Conservation (phyloP, 225 moss, liverwort and hornwort species). For the Antitrichia curtipendula region DNA sequence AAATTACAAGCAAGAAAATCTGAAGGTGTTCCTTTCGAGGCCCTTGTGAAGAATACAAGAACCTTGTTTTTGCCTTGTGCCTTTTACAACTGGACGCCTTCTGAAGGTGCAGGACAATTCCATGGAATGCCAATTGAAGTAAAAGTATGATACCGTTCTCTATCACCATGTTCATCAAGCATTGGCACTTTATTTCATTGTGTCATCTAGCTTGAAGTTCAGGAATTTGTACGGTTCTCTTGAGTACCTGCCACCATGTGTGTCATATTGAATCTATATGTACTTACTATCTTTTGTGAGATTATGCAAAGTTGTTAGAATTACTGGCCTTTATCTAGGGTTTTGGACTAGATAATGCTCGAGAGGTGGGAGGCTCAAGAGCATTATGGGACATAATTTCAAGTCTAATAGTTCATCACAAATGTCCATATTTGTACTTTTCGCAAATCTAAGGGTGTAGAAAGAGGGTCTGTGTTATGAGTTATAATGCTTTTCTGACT, state of each 20-base stretch:
- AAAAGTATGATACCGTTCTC: neutral
- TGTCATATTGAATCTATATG: neutral
- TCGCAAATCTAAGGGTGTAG: too few species aligned
- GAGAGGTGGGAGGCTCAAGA: too few species aligned
- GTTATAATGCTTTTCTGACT: too few species aligned
- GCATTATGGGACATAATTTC: too few species aligned
- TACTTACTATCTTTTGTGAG: neutral
- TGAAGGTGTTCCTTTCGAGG: slow-evolving; percentile 14
- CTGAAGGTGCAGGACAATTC: slow-evolving; percentile 57
- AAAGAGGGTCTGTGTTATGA: too few species aligned
- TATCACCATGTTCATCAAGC: neutral
- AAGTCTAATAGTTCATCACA: too few species aligned
- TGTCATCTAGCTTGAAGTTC: neutral
- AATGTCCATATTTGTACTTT: too few species aligned
- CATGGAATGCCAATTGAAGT: slow-evolving; percentile 40
- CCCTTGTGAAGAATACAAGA: neutral
- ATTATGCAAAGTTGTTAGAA: neutral
- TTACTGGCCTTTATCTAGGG: too few species aligned
- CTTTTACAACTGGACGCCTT: slow-evolving; percentile 46
- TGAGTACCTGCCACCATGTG: neutral
- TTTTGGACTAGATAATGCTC: too few species aligned
- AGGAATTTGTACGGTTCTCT: neutral
- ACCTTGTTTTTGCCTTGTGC: slow-evolving; percentile 36
- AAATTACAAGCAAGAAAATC: neutral
- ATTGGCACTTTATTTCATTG: neutral